Evolutionary conservation across 2,329 filamentous ascomycete species (phyloP).

Genomic region (Gnomoniopsis smithogilvyi): DNA sequence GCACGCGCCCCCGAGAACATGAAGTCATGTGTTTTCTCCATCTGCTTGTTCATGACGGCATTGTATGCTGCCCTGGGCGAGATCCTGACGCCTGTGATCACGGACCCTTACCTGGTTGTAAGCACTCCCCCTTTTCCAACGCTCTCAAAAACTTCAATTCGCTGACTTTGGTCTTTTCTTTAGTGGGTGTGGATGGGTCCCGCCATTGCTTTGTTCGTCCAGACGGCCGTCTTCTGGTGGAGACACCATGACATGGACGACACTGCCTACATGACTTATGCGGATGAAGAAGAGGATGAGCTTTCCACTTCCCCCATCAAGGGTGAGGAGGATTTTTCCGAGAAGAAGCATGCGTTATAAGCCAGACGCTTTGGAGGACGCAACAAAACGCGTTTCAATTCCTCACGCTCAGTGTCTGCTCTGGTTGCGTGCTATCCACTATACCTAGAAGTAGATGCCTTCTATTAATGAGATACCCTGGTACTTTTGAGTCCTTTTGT

Average conservation of each 20-base stretch:
- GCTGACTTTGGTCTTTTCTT: background rate
- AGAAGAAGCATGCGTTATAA: background rate
- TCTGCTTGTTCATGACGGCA: constrained; percentile 56
- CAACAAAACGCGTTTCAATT: too few species aligned
- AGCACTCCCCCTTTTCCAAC: background rate
- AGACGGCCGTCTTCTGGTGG: constrained; percentile 46
- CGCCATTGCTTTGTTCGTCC: constrained; percentile 42
- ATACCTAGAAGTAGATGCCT: too few species aligned
- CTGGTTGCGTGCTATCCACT: too few species aligned
- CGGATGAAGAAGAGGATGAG: constrained; percentile 20
- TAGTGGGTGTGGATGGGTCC: constrained; percentile 42
- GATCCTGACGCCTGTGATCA: constrained; percentile 38
- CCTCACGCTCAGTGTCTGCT: too few species aligned
- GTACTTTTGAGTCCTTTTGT: too few species aligned
- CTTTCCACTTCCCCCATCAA: background rate
- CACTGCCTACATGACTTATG: constrained; percentile 40
- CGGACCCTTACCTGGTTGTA: constrained; percentile 38
- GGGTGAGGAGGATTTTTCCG: background rate
- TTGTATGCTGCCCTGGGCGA: constrained; percentile 50
- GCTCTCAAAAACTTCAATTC: background rate
- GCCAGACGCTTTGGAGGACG: too few species aligned
- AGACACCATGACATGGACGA: constrained; percentile 43
- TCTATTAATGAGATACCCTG: too few species aligned
- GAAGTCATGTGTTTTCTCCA: constrained; percentile 55
- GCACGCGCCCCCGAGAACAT: constrained; percentile 65